Evolutionary conservation across 2,329 filamentous ascomycete genomes (phyloP), one percentile per base, ranked within the genome.

Genomic region (Metarhizium robertsii): DNA sequence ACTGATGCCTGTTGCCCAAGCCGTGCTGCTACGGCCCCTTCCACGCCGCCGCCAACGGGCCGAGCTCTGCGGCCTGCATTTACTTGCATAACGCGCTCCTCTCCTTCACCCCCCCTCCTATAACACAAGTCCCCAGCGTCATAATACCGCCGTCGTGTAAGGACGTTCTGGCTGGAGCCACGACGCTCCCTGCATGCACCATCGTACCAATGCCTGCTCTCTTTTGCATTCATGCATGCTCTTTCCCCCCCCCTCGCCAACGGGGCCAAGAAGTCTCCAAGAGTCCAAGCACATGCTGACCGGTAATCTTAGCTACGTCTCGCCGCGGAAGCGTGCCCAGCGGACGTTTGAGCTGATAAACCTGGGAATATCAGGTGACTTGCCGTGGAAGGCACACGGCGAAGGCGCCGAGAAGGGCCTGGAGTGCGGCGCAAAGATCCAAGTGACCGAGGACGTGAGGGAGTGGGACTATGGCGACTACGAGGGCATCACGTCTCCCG

Each of bases 391-490:
- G 38, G 64, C 71, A 16, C 77, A 79, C 57, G 75, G 78, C 55
- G 14, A 50, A 1, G 61, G 65, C 2, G 58, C 64, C 14, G 60
- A 67, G 1, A 65, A 71, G 34, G 64, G 64, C 10, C 72, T 79
- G 30, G 69, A 72, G 30, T 88, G 85, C 53, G 65, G 72, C 14
- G 86, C 87, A 7, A 72, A 75, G 30, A 76, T 92, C 25, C 77
- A 88, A 63, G 73, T 90, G 59, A 88, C 85, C 1, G 79, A 89
- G 53, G 84, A 85, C 58, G 83, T 95, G 55, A 80, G 87, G 16
- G 89, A 94, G 69, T 94, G 90, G 90, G 86, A 94, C 71, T 95
- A 95, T 66, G 90, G 88, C 48, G 81, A 87, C 61, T 95, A 95
- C 66, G 90, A 95, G 72, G 90, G 90, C 8, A 79, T 94, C 66